These are phyloP conservation scores for Chalaropsis thielavioides DNA, from an alignment of 2,329 filamentous ascomycete species.

Conservation along the genomic window DNA sequence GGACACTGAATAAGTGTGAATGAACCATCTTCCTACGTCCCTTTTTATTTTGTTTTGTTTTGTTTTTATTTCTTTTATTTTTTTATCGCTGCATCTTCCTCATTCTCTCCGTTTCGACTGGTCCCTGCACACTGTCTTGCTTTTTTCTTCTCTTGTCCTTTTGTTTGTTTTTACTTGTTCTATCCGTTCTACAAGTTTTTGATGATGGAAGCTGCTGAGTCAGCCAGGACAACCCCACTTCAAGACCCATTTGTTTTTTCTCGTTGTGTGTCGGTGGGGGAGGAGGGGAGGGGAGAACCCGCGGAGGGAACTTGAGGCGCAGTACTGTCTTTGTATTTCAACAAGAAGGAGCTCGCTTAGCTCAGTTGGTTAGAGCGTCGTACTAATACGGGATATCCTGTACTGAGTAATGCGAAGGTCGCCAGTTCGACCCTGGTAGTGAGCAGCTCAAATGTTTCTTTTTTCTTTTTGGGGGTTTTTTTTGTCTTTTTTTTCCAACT, in stretches of 20 bases:
- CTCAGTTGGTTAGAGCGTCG: slow-evolving; percentile 16
- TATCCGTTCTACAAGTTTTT: too few relatives aligned
- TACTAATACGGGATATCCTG: slow-evolving; percentile 12
- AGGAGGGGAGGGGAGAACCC: background rate
- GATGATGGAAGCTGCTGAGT: too few relatives aligned
- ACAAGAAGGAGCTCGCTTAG: slow-evolving; percentile 11
- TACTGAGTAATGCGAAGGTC: slow-evolving; percentile 16
- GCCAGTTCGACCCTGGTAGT: slow-evolving; percentile 17
- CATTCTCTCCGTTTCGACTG: background rate
- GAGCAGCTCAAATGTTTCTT: background rate
- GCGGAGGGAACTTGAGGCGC: background rate
- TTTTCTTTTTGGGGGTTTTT: background rate
- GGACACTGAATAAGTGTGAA: background rate
- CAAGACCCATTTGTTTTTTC: background rate
- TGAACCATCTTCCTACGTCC: background rate
- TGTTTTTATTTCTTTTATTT: background rate
- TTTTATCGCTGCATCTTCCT: background rate
- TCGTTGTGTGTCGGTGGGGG: background rate
- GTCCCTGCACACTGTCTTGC: background rate
- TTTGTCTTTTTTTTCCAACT: too few relatives aligned
- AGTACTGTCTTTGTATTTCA: background rate
- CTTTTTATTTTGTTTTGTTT: background rate
- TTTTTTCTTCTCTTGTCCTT: background rate
- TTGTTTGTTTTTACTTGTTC: background rate
- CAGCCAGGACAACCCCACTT: background rate